A percentile compares a stretch with the other conserved stretches of the same genome.
phyloP scores from a whole-genome alignment of 768 basidiomycete species.

The Calocybe gangraenosa region DNA sequence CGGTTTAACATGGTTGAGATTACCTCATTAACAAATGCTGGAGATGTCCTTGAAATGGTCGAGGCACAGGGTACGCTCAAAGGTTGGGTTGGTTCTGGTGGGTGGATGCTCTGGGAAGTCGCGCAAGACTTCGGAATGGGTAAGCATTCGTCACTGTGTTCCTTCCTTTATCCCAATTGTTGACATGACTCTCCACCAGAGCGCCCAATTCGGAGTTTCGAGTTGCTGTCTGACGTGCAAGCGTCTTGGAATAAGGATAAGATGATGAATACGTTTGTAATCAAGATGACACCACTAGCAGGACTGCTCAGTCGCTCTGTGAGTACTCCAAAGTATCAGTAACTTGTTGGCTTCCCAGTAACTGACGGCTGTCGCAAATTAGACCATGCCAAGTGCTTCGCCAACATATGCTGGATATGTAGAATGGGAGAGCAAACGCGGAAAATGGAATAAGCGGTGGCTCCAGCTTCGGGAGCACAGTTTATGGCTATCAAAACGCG shows the following conservation, averaged over 20 bases:
- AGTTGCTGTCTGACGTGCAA: slow-evolving; percentile 73
- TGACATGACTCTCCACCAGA: slow-evolving; percentile 43
- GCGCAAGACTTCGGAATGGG: slow-evolving; percentile 93
- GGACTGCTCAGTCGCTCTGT: slow-evolving; percentile 56
- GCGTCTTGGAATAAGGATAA: slow-evolving; percentile 88
- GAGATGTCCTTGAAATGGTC: slow-evolving; percentile 66
- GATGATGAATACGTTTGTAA: slow-evolving; percentile 72
- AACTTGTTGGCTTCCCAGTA: neutral
- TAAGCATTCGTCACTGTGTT: slow-evolving; percentile 31
- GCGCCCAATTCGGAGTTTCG: slow-evolving; percentile 85
- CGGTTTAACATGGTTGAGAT: slow-evolving; percentile 75
- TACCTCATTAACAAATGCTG: slow-evolving; percentile 58
- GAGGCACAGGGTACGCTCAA: slow-evolving; percentile 64
- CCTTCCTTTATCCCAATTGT: neutral
- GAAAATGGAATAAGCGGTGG: slow-evolving; percentile 95
- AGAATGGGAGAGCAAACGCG: slow-evolving; percentile 86
- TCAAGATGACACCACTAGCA: slow-evolving; percentile 71
- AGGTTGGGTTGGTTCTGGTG: slow-evolving; percentile 52
- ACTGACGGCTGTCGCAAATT: slow-evolving; percentile 10
- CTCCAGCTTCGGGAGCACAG: slow-evolving; percentile 83
- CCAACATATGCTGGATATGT: slow-evolving; percentile 59
- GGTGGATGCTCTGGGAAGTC: slow-evolving; percentile 90
- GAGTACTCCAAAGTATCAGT: slow-evolving; percentile 22
- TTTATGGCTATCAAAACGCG: slow-evolving; percentile 85
- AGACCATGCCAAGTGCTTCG: slow-evolving; percentile 42